A percentile compares a stretch with the other conserved stretches of the same genome.
Evolutionary conservation across 345 rosid genomes (phyloP).

Genomic region (Bretschneidera sinensis): DNA sequence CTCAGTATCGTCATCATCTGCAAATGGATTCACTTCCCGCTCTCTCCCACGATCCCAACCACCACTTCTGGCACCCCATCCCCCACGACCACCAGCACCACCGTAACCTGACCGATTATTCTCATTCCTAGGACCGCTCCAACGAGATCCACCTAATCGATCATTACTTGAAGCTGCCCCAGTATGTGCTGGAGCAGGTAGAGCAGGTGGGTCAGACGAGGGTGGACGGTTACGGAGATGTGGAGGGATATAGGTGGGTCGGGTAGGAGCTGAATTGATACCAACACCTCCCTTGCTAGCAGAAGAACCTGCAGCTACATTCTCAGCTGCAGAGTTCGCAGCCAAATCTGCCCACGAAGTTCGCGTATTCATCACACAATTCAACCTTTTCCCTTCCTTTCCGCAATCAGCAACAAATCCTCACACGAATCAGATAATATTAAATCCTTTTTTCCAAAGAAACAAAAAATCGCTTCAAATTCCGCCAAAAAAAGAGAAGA

Average conservation of each 20-base stretch:
- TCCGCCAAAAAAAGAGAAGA: background rate
- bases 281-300: too few species aligned
- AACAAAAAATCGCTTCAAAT: background rate
- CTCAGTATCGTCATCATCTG: constrained; percentile 48
- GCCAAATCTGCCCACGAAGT: constrained; percentile 97
- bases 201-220: too few species aligned
- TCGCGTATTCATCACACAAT: constrained; percentile 54
- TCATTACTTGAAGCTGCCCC: constrained; percentile 42
- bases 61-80: constrained; percentile 59
- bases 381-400: constrained; percentile 10
- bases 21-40: constrained; percentile 92
- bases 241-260: constrained; percentile 75
- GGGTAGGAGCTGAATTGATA: constrained; percentile 31
- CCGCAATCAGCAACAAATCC: too few species aligned
- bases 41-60: constrained; percentile 86
- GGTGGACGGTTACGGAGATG: constrained; percentile 71
- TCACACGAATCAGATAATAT: too few species aligned
- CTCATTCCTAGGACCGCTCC: too few species aligned
- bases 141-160: constrained; percentile 51
- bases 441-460: background rate
- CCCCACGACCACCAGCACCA: constrained; percentile 40
- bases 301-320: constrained; percentile 40
- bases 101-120: constrained; percentile 33
- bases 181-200: constrained; percentile 45
- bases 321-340: constrained; percentile 88